A percentile compares a stretch with the other conserved stretches of the same genome.
Conservation (phyloP, 495 filamentous ascomycete genomes). For the Emericellopsis terricola region DNA sequence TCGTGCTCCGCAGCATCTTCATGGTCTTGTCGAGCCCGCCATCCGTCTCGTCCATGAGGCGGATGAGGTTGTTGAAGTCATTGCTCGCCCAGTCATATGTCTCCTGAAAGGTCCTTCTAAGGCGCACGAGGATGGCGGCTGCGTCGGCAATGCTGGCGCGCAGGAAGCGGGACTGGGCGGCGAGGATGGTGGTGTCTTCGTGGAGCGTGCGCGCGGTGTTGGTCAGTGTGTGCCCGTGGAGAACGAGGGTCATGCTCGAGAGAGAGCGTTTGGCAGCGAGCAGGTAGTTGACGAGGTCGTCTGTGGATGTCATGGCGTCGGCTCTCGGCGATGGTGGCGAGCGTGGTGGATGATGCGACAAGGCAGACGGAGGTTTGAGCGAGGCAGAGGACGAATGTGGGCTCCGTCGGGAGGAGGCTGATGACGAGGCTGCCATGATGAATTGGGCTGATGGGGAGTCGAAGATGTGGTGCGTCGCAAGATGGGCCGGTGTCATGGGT, state of each 20-base stretch:
- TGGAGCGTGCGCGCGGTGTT: constrained; percentile 54
- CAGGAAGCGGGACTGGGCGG: constrained; percentile 61
- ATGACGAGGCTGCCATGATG: constrained; percentile 1
- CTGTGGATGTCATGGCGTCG: constrained; percentile 22
- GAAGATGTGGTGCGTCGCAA: neutral
- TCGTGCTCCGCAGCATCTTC: constrained; percentile 45
- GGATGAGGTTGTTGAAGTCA: constrained; percentile 40
- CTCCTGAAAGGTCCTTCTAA: constrained; percentile 41
- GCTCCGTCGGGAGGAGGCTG: constrained; percentile 1
- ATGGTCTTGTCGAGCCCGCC: constrained; percentile 53
- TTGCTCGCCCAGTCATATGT: constrained; percentile 26
- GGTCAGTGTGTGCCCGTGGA: constrained; percentile 76
- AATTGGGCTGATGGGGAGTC: neutral
- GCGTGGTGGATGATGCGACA: neutral
- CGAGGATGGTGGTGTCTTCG: constrained; percentile 63
- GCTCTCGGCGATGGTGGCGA: neutral
- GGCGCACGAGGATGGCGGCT: constrained; percentile 43
- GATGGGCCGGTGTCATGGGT: neutral
- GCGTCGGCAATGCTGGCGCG: constrained; percentile 56
- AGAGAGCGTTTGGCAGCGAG: constrained; percentile 81
- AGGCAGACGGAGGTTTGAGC: constrained; percentile 1
- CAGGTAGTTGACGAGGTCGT: constrained; percentile 63
- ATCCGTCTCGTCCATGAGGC: constrained; percentile 58
- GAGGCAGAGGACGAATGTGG: constrained; percentile 1
- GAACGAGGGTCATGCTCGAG: constrained; percentile 67